Evolutionary conservation across 768 basidiomycete genomes (phyloP).

Genomic region (Rhodocollybia butyracea): DNA sequence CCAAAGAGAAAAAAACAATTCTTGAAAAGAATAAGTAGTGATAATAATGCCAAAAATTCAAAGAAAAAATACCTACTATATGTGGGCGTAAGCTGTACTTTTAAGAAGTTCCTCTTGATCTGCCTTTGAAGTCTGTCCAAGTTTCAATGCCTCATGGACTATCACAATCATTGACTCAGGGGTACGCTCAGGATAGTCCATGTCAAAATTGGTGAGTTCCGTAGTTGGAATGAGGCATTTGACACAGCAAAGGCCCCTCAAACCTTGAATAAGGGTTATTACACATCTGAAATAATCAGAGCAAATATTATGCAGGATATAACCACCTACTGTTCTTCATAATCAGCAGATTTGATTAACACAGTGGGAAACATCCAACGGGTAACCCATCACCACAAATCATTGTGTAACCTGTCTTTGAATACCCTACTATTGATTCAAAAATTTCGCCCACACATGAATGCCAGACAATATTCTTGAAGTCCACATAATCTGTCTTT

Average conservation of each 20-base stretch:
- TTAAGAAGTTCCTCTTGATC: not conserved
- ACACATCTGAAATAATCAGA: not conserved
- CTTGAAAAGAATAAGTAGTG: not conserved
- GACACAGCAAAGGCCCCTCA: not conserved
- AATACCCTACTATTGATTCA: constrained; percentile 16
- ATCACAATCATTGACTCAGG: not conserved
- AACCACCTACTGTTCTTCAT: constrained; percentile 24
- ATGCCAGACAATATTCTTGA: constrained; percentile 38
- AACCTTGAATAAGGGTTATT: constrained; percentile 1
- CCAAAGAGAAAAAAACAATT: not conserved
- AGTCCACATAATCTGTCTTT: constrained; percentile 25
- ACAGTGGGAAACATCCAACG: constrained; percentile 28
- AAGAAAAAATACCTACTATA: not conserved
- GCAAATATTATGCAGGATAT: not conserved
- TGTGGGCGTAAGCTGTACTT: not conserved
- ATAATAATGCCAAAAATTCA: not conserved
- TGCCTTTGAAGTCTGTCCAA: not conserved
- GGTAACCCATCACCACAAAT: constrained; percentile 24
- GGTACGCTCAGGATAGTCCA: not conserved
- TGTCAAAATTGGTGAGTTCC: not conserved
- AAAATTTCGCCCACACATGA: constrained; percentile 27
- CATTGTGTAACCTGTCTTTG: constrained; percentile 17
- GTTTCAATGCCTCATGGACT: not conserved
- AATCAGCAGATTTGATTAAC: constrained; percentile 20
- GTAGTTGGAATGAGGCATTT: not conserved